These are phyloP conservation scores for Solanum virginianum DNA, from an alignment of 257 asterid genomes.

Conservation along the genomic window DNA sequence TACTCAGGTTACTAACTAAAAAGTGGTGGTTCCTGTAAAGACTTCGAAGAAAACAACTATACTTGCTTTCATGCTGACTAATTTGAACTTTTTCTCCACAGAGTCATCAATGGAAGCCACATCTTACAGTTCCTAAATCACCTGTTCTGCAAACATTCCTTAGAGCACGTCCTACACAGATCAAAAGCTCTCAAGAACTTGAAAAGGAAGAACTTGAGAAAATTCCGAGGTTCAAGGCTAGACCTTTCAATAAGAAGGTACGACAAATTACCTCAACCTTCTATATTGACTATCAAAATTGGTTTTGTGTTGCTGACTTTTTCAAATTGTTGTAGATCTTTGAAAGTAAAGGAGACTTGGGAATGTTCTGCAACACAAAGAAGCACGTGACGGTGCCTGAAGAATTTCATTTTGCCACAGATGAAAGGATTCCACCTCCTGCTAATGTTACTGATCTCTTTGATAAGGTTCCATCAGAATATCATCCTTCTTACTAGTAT, in stretches of 20 bases:
- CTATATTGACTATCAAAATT: neutral
- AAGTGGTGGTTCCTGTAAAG: neutral
- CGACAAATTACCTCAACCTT: neutral
- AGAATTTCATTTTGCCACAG: conserved; percentile 78
- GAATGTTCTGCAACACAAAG: conserved; percentile 63
- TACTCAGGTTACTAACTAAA: conserved; percentile 21
- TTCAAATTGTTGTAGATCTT: conserved; percentile 39
- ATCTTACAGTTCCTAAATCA: conserved; percentile 78
- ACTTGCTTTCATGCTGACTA: neutral
- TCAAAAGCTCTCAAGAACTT: conserved; percentile 59
- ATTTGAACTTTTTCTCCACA: conserved; percentile 9
- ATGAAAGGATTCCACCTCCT: conserved; percentile 80
- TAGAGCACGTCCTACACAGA: conserved; percentile 71
- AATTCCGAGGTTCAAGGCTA: conserved; percentile 74
- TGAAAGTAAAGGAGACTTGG: conserved; percentile 90
- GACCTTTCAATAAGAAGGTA: conserved; percentile 89
- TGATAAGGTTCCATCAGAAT: conserved; percentile 42
- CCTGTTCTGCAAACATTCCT: conserved; percentile 75
- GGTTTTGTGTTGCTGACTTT: neutral
- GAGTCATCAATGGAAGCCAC: conserved; percentile 59
- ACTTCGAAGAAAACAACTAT: neutral
- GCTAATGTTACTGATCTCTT: conserved; percentile 55
- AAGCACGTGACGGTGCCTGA: conserved; percentile 70
- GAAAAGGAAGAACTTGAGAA: conserved; percentile 67
- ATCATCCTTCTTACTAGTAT: neutral